These are phyloP conservation scores for Saussurea involucrata DNA, from an alignment of 129 eudicot species.

Conservation along the genomic window DNA sequence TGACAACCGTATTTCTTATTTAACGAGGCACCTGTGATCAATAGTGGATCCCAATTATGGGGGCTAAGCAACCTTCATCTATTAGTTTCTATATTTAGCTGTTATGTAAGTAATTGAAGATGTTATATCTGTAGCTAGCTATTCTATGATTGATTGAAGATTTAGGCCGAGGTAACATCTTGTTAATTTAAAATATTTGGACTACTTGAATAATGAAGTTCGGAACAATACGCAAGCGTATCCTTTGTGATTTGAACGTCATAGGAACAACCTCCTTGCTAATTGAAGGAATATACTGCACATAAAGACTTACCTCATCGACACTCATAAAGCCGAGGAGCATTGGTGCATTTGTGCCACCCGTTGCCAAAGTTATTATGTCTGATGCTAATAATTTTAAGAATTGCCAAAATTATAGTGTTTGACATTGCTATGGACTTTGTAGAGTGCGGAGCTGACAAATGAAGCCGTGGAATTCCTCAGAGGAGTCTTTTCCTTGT, in stretches of 20 bases:
- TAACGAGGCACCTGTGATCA: too few species aligned
- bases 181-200: neutral
- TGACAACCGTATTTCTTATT: too few species aligned
- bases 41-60: neutral
- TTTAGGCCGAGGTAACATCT: neutral
- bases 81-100: neutral
- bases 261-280: neutral
- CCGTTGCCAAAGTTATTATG: neutral
- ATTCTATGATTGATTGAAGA: neutral
- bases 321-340: too few species aligned
- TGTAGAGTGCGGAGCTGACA: constrained; percentile 96
- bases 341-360: too few species aligned
- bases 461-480: constrained; percentile 81
- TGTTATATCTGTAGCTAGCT: neutral
- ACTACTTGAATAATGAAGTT: neutral
- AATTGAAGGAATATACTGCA: too few species aligned
- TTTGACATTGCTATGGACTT: constrained; percentile 7
- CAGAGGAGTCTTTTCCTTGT: constrained; percentile 54
- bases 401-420: too few species aligned
- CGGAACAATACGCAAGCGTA: neutral
- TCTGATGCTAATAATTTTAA: neutral
- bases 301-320: neutral
- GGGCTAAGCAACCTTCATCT: neutral
- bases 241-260: neutral
- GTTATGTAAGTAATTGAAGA: neutral